Evolutionary conservation across 495 filamentous ascomycete genomes (phyloP), one percentile per base, ranked within the genome.

Genomic region (Penicillium antarcticum): DNA sequence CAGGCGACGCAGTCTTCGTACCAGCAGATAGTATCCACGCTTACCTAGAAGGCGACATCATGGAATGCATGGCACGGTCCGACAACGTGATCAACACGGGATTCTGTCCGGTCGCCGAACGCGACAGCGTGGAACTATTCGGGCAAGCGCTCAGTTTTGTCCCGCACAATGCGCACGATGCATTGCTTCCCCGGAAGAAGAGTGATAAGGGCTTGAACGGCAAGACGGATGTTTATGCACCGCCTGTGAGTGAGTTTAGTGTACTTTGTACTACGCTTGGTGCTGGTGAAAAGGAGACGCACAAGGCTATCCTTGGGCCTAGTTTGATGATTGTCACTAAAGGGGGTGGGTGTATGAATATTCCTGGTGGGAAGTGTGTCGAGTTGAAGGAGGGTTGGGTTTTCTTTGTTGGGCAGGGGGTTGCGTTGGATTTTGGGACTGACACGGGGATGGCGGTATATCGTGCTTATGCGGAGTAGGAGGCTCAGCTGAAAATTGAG

Each of bases 31-130:
- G 85, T 14, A 87, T 91, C 45, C 87, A 92, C 57, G 87, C 87
- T 1, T 91, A 91, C 62, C 66, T 92, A 2, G 78, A 79, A 38
- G 89, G 89, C 0, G 85, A 91, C 65, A 89, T 92, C 41, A 81
- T 94, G 48, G 87, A 92, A 63, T 91, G 88, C 70, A 92, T 94
- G 88, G 88, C 87, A 2, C 82, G 88, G 17, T 86, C 80, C 29
- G 86, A 92, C 68, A 90, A 92, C 46, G 87, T 92, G 19, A 73
- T 91, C 11, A 88, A 87, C 53, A 80, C 79, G 3, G 87, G 88
- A 0, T 89, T 91, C 73, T 90, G 86, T 58, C 86, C 87, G 1
- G 73, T 72, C 0, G 72, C 80, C 0, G 79, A 87, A 19, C 73
- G 85, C 24, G 78, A 88, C 51, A 80, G 69, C 46, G 74, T 83